phyloP scores from a whole-genome alignment of 2,329 filamentous ascomycete species.

The Chaetoscypha palmicola region DNA sequence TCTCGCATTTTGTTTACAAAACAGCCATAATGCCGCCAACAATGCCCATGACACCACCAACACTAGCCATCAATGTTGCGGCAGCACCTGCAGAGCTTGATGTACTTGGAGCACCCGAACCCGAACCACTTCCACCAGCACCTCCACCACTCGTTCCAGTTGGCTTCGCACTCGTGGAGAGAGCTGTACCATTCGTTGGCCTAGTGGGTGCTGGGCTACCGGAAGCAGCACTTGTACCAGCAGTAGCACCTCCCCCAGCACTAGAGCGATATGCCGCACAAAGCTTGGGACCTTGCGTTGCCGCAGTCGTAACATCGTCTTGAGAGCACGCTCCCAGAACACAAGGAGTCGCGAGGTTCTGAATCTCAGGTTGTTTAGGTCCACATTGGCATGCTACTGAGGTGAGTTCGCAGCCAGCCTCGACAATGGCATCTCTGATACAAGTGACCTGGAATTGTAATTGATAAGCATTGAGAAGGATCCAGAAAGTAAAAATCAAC shows the following conservation, averaged over 20 bases:
- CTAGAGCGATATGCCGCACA: slow-evolving; percentile 30
- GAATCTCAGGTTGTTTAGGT: slow-evolving; percentile 24
- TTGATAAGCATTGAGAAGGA: not conserved
- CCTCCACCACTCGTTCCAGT: not conserved
- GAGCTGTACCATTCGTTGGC: not conserved
- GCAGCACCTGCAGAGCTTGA: slow-evolving; percentile 3
- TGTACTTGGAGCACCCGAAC: not conserved
- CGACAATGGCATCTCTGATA: slow-evolving; percentile 31
- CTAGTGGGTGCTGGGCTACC: not conserved
- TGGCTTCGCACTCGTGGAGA: slow-evolving; percentile 2
- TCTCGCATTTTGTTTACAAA: slow-evolving; percentile 13
- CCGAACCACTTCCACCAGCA: not conserved
- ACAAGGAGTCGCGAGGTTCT: slow-evolving; percentile 28
- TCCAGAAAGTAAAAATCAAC: not conserved
- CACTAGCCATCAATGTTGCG: slow-evolving; percentile 7
- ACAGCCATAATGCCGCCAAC: slow-evolving; percentile 13
- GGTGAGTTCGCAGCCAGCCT: slow-evolving; percentile 33
- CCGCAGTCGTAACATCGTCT: slow-evolving; percentile 28
- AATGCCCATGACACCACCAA: slow-evolving; percentile 12
- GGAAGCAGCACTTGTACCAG: not conserved
- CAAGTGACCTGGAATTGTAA: slow-evolving; percentile 32
- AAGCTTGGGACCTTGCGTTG: slow-evolving; percentile 28
- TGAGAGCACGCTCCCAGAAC: slow-evolving; percentile 31
- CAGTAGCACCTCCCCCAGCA: slow-evolving; percentile 5
- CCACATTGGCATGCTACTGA: slow-evolving; percentile 37